These are phyloP conservation scores for Eruca vesicaria DNA, from an alignment of 441 rosid genomes.

Conservation along the genomic window DNA sequence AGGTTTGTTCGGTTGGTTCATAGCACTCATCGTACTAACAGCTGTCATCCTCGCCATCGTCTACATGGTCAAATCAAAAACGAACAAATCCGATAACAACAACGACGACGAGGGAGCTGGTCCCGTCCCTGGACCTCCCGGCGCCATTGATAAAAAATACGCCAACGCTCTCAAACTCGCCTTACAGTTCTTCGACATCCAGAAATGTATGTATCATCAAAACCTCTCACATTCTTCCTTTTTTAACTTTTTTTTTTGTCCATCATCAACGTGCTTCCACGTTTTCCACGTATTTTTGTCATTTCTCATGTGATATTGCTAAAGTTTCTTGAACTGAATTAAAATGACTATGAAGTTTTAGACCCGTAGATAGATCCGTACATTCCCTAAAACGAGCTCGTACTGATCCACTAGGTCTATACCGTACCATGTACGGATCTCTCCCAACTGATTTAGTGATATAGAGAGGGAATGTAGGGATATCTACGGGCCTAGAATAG, in stretches of 20 bases:
- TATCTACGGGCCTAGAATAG: too few relatives aligned
- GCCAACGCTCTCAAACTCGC: slow-evolving; percentile 75
- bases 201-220: slow-evolving; percentile 80
- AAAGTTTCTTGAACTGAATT: too few relatives aligned
- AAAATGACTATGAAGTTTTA: too few relatives aligned
- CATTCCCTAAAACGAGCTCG: too few relatives aligned
- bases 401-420: too few relatives aligned
- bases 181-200: slow-evolving; percentile 85
- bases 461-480: too few relatives aligned
- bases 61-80: slow-evolving; percentile 41
- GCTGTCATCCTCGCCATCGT: slow-evolving; percentile 53
- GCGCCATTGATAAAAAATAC: slow-evolving; percentile 75
- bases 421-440: too few relatives aligned
- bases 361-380: too few relatives aligned
- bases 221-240: not conserved
- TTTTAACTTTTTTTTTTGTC: not conserved
- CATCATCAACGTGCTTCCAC: slow-evolving; percentile 2
- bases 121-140: slow-evolving; percentile 73
- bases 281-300: not conserved
- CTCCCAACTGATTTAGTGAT: too few relatives aligned
- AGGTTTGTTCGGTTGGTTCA: slow-evolving; percentile 64
- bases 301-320: slow-evolving; percentile 46
- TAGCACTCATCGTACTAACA: slow-evolving; percentile 47
- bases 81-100: slow-evolving; percentile 40
- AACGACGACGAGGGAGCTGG: slow-evolving; percentile 39